Conservation (phyloP, 2,329 filamentous ascomycete species). For the Basipetospora sp. region DNA sequence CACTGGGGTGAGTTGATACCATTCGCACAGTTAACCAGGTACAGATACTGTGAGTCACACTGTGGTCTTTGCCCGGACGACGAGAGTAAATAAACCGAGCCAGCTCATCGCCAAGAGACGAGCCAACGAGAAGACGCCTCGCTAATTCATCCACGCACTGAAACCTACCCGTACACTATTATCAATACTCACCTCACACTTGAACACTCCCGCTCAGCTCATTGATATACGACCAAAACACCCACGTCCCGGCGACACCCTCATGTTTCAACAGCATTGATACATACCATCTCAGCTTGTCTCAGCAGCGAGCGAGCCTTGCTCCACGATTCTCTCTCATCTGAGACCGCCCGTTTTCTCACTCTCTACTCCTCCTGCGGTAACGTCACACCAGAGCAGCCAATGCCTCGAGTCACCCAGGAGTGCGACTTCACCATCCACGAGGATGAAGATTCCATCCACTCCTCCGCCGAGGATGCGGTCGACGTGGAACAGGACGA, state of each 20-base stretch:
- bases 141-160: too few species aligned
- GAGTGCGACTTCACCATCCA: conserved; percentile 7
- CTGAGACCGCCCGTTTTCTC: not conserved
- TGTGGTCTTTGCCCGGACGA: conserved; percentile 5
- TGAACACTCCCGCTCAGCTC: too few species aligned
- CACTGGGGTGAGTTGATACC: too few species aligned
- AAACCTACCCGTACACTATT: too few species aligned
- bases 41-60: not conserved
- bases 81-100: conserved; percentile 4
- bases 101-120: not conserved
- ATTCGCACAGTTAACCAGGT: not conserved
- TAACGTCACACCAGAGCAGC: not conserved
- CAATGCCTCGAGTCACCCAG: conserved; percentile 7
- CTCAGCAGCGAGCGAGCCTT: too few species aligned
- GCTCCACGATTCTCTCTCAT: not conserved
- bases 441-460: conserved; percentile 4
- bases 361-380: not conserved
- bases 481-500: not conserved
- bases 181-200: not conserved
- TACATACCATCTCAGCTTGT: too few species aligned
- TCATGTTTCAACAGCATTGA: conserved; percentile 1
- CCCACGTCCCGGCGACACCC: not conserved
- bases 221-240: conserved; percentile 1
- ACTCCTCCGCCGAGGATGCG: conserved; percentile 1
- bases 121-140: too few species aligned